phyloP scores from a whole-genome alignment of 495 filamentous ascomycete species.

The Hypomontagnella monticulosa region DNA sequence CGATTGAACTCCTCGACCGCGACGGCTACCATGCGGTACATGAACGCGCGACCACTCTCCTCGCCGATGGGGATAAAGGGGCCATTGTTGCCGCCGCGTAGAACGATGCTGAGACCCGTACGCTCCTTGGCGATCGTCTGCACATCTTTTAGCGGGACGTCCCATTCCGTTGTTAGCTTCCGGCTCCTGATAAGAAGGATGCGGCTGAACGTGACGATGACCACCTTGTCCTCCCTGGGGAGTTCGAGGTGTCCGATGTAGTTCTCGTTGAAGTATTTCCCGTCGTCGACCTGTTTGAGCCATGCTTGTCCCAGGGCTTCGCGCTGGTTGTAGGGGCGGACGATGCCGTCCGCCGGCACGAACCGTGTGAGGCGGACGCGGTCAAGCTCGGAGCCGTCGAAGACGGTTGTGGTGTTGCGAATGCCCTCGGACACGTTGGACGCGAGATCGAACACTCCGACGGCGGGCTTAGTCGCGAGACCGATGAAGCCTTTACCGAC shows the following conservation, averaged over 20 bases:
- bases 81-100: conserved; percentile 90
- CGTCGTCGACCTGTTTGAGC: conserved; percentile 97
- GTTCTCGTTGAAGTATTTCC: conserved; percentile 95
- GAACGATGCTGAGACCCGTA: conserved; percentile 86
- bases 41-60: conserved; percentile 86
- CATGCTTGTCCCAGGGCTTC: conserved; percentile 98
- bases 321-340: conserved; percentile 93
- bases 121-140: conserved; percentile 97
- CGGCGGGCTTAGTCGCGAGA: conserved; percentile 92
- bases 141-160: conserved; percentile 92
- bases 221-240: conserved; percentile 86
- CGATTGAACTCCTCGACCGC: conserved; percentile 69
- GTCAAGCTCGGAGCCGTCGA: conserved; percentile 92
- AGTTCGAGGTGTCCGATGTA: conserved; percentile 98
- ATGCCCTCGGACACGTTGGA: conserved; percentile 97
- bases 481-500: conserved; percentile 95
- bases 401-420: conserved; percentile 97
- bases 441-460: conserved; percentile 95
- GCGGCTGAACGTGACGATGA: conserved; percentile 91
- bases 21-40: conserved; percentile 71
- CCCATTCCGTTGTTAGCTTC: conserved; percentile 89
- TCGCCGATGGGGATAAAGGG: conserved; percentile 94
- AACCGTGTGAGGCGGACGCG: conserved; percentile 91
- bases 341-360: conserved; percentile 89
- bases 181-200: conserved; percentile 92